Evolutionary conservation across 2,329 filamentous ascomycete genomes (phyloP), one percentile per base, ranked within the genome.

Genomic region (Tolypocladium album): DNA sequence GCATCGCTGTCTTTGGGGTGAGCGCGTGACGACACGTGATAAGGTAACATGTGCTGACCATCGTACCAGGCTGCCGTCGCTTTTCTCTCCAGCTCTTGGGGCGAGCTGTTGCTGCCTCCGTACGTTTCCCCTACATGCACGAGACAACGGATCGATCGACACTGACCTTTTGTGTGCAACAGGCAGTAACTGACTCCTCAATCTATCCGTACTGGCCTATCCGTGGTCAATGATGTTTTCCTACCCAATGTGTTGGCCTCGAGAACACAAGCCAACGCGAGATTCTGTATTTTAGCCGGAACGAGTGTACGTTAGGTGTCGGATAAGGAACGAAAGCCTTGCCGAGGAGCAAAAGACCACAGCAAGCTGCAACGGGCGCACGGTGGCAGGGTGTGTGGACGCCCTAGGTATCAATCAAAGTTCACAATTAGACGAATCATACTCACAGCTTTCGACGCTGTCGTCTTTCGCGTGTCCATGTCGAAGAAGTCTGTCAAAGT

Each of bases 1-100:
- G 86, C 70, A 75, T 89, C 65, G 78, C 83, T 64, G 72, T 88
- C 67, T 89, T 89, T 69, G 86, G 85, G 60, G 86, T 89, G 79
- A 71, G 86, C 78, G 52, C 34, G 36, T 27, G 22, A 24, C 39
- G 20, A 34, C 20, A 38, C n/a, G 9, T 17, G 8, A 34, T 4
- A 11, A 13, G 9, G 20, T 4, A 15, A n/a, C 11, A 6, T 47
- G 39, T 56, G 43, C 61, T 65, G 55, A 67, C 57, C 22, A 43
- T 47, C 47, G 27, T 15, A 17, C 11, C 27, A 66, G 60, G 60
- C 55, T 45, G 61, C 64, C 52, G 81, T 89, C 59, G 81, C 85
- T 43, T 85, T 89, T 72, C 79, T 89, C 65, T 79, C 84, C 61
- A 88, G 85, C 76, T 82, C 83, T 59, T 86, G 84, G 78, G 82